Evolutionary conservation across 2,329 filamentous ascomycete genomes (phyloP).

Genomic region (Alternaria tenuissima): DNA sequence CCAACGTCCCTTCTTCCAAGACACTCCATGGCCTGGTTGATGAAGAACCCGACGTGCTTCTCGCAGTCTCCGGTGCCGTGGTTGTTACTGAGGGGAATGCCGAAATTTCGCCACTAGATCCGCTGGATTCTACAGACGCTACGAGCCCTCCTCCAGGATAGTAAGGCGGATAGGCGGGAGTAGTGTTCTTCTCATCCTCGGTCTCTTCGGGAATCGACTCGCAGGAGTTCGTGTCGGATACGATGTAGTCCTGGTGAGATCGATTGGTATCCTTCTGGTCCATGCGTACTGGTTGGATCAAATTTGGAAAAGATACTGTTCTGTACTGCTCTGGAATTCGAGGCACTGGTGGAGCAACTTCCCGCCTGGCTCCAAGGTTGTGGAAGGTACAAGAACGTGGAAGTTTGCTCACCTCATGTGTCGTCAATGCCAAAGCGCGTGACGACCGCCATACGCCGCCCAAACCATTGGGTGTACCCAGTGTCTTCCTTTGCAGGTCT

Average conservation of each 20-base stretch:
- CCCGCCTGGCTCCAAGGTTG: slow-evolving; percentile 24
- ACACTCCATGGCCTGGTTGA: slow-evolving; percentile 18
- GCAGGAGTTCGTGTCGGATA: slow-evolving; percentile 12
- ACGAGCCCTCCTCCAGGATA: background rate
- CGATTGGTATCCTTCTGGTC: background rate
- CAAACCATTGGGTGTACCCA: slow-evolving; percentile 31
- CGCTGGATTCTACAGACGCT: background rate
- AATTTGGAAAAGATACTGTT: slow-evolving; percentile 25
- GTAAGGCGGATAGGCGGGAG: background rate
- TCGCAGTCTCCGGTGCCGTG: background rate
- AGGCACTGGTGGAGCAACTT: slow-evolving; percentile 34
- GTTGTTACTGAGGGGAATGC: background rate
- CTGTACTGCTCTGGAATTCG: slow-evolving; percentile 34
- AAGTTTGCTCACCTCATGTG: slow-evolving; percentile 46
- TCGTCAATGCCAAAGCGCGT: slow-evolving; percentile 26
- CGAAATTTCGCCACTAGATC: slow-evolving; percentile 1
- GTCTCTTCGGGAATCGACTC: slow-evolving; percentile 16
- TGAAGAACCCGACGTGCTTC: background rate
- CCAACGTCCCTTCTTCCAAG: slow-evolving; percentile 6
- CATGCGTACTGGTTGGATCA: slow-evolving; percentile 10
- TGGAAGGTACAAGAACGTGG: slow-evolving; percentile 43
- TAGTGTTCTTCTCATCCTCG: background rate
- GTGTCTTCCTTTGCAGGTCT: slow-evolving; percentile 28
- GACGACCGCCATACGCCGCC: slow-evolving; percentile 33
- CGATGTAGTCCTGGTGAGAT: background rate